Evolutionary conservation across 371 early-diverging fungal species (phyloP).

Genomic region (Racocetra persica): DNA sequence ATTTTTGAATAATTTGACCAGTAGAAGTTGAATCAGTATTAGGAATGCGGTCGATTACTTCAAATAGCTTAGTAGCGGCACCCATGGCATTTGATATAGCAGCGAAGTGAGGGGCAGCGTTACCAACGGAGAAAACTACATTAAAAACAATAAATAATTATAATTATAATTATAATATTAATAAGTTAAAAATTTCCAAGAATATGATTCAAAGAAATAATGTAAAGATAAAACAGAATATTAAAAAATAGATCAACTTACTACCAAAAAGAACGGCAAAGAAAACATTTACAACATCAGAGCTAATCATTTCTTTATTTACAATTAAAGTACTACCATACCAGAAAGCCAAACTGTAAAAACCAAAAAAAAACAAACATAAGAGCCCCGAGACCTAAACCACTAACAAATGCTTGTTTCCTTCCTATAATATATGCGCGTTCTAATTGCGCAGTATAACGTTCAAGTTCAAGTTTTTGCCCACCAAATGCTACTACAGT

Average conservation of each 20-base stretch:
- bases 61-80: slow-evolving; percentile 71
- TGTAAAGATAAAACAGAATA: no score
- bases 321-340: slow-evolving; percentile 62
- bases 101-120: slow-evolving; percentile 67
- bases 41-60: slow-evolving; percentile 76
- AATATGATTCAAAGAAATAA: no score
- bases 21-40: slow-evolving; percentile 64
- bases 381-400: slow-evolving; percentile 63
- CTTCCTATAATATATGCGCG: slow-evolving; percentile 65
- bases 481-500: slow-evolving; percentile 89
- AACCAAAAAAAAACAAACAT: slow-evolving; percentile 58
- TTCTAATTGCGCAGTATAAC: slow-evolving; percentile 63
- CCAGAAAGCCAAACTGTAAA: slow-evolving; percentile 76
- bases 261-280: slow-evolving; percentile 59
- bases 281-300: slow-evolving; percentile 61
- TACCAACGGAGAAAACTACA: slow-evolving; percentile 46
- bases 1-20: slow-evolving; percentile 59
- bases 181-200: no score
- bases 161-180: neutral
- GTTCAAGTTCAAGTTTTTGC: slow-evolving; percentile 67
- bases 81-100: slow-evolving; percentile 68
- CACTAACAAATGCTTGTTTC: slow-evolving; percentile 59
- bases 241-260: no score
- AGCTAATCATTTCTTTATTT: slow-evolving; percentile 51
- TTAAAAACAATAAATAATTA: neutral